Evolutionary conservation across 2,329 filamentous ascomycete genomes (phyloP).

Genomic region (Monosporascus ibericus): DNA sequence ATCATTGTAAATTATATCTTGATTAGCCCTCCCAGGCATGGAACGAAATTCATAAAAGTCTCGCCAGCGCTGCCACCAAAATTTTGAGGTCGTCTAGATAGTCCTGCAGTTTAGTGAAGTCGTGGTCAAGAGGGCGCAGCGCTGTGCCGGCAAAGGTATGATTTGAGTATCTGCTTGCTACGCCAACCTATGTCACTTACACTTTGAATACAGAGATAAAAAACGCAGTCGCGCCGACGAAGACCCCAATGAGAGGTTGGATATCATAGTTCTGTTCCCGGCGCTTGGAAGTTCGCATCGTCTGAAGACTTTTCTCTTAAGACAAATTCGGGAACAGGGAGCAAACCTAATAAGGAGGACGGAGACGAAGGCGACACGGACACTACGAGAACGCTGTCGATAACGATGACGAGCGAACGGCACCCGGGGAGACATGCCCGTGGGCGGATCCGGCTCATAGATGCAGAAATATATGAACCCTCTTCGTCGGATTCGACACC

Average conservation of each 20-base stretch:
- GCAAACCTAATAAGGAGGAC: not conserved
- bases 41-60: not conserved
- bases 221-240: not conserved
- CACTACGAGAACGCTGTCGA: not conserved
- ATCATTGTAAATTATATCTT: not conserved
- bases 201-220: not conserved
- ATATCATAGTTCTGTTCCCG: slow-evolving; percentile 2
- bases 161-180: too few species aligned
- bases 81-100: not conserved
- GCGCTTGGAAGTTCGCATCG: slow-evolving; percentile 1
- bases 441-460: slow-evolving; percentile 18
- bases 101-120: not conserved
- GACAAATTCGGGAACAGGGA: not conserved
- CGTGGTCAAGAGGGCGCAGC: too few species aligned
- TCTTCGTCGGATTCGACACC: slow-evolving; percentile 30
- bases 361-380: not conserved
- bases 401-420: slow-evolving; percentile 20
- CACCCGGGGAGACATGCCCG: slow-evolving; percentile 9
- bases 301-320: not conserved
- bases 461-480: slow-evolving; percentile 14
- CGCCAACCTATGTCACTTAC: not conserved
- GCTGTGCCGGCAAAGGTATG: too few species aligned
- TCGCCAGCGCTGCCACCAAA: not conserved
- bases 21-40: not conserved
- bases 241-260: slow-evolving; percentile 1